phyloP scores from a whole-genome alignment of 768 basidiomycete genomes.

The Trametes cingulata region DNA sequence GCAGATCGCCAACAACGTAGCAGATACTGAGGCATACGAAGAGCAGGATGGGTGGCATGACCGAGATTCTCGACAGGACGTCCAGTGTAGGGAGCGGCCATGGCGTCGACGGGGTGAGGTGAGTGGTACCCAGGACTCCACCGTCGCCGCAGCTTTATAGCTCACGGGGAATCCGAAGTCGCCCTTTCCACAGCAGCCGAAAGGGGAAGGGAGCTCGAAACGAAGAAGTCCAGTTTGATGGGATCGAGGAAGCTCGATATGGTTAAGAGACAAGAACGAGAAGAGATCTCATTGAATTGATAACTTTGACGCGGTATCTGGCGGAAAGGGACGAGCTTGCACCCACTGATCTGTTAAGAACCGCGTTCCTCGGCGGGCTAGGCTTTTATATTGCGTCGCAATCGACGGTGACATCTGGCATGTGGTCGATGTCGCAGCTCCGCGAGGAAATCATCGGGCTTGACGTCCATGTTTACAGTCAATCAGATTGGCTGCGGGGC shows the following conservation, averaged over 20 bases:
- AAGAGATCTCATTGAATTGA: constrained; percentile 20
- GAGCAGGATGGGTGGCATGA: constrained; percentile 33
- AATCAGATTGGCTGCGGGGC: constrained; percentile 21
- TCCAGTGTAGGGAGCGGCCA: constrained; percentile 9
- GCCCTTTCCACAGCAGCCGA: constrained; percentile 25
- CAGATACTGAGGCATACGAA: constrained; percentile 27
- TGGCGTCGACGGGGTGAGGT: constrained; percentile 6
- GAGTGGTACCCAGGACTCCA: constrained; percentile 19
- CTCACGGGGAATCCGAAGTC: constrained; percentile 24
- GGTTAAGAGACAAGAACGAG: constrained; percentile 15
- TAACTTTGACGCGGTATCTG: constrained; percentile 19
- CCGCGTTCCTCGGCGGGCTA: constrained; percentile 1
- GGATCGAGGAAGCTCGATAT: constrained; percentile 16
- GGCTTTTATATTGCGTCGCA: constrained; percentile 3
- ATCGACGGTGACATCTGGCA: constrained; percentile 1
- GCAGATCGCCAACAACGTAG: not conserved
- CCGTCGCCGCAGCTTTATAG: constrained; percentile 22
- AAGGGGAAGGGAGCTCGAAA: constrained; percentile 21
- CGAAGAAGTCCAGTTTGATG: constrained; percentile 20
- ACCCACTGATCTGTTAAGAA: not conserved
- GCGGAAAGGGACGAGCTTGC: constrained; percentile 10
- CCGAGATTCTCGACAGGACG: constrained; percentile 19
- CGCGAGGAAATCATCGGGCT: not conserved
- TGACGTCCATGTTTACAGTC: constrained; percentile 12
- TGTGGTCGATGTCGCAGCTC: constrained; percentile 4